Evolutionary conservation across 768 basidiomycete genomes (phyloP).

Genomic region (Boletales sp.): DNA sequence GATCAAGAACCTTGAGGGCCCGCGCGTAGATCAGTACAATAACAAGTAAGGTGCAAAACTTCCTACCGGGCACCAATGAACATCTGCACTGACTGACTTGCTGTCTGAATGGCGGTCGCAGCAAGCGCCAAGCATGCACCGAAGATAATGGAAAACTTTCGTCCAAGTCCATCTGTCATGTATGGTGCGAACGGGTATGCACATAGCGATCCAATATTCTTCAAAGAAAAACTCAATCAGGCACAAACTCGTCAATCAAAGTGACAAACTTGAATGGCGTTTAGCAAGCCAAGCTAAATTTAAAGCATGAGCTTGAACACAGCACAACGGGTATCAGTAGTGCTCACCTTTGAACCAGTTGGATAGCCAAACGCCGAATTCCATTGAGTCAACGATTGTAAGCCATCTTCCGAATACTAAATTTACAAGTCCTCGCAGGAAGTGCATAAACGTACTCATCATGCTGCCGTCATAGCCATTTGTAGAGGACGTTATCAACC

Average conservation of each 20-base stretch:
- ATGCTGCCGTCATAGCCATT: slow-evolving; percentile 40
- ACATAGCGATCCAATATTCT: slow-evolving; percentile 39
- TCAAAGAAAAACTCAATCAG: slow-evolving; percentile 5
- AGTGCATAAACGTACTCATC: slow-evolving; percentile 31
- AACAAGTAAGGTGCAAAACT: not conserved
- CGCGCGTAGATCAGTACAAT: not conserved
- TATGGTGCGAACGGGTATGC: slow-evolving; percentile 41
- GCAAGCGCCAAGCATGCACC: slow-evolving; percentile 39
- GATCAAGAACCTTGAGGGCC: slow-evolving; percentile 28
- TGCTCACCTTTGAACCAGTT: slow-evolving; percentile 24
- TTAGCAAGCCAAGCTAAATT: slow-evolving; percentile 32
- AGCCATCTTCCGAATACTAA: slow-evolving; percentile 25
- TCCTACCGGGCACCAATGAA: slow-evolving; percentile 42
- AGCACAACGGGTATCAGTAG: not conserved
- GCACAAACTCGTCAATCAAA: not conserved
- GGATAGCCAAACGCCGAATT: slow-evolving; percentile 31
- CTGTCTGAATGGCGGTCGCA: slow-evolving; percentile 38
- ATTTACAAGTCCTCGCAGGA: not conserved
- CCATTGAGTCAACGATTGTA: slow-evolving; percentile 39
- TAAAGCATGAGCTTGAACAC: not conserved
- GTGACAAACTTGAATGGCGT: slow-evolving; percentile 33
- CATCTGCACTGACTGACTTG: slow-evolving; percentile 38
- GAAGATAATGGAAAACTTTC: slow-evolving; percentile 33
- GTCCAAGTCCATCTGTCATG: slow-evolving; percentile 38
- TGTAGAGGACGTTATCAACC: slow-evolving; percentile 35